Evolutionary conservation across 495 filamentous ascomycete genomes (phyloP), one percentile per base, ranked within the genome.

Genomic region (Niebla homalea): DNA sequence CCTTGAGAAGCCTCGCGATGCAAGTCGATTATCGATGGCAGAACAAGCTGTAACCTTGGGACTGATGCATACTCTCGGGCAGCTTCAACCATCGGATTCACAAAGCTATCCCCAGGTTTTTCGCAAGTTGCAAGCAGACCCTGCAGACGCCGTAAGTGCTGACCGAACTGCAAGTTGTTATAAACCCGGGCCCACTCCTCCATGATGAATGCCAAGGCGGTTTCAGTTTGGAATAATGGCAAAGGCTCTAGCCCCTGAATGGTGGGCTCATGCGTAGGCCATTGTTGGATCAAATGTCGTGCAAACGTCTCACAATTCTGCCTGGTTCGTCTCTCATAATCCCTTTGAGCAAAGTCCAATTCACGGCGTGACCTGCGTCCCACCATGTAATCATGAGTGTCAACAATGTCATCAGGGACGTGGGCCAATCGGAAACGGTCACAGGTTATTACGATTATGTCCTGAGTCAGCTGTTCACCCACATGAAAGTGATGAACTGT

Each of bases 181-280:
- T 60, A 66, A 26, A 71, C 51, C 0, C 72, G 66, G 26, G 55
- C 36, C 77, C 76, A 80, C 49, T 78, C 74, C 2, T 66, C 62
- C 8, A 49, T 32, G 18, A 78, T 56, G 2, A 48, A 53, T 3
- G 69, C 54, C n/a, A 75, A 19, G 0, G 72, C 70, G 3, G 50
- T 18, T 2, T 45, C 46, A 32, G 57, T 22, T 48, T 76, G 52
- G 8, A 79, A 43, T 35, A 64, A 49, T 4, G 55, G 39, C 0
- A 55, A 5, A 5, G 46, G 38, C 4, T 20, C 15, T 25, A 67
- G 59, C 4, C 43, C 54, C 3, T 55, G 52, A 4, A 62, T 20
- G 2, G 55, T 52, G 4, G 63, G 62, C 26, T 64, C 52, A n/a
- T 29, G 15, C 7, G 26, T 32, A 7, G 16, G 41, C 26, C 62